Percentiles rank a stretch among this genome's conserved stretches.
These are phyloP conservation scores for Trichoderma brevicompactum DNA, from an alignment of 2,329 filamentous ascomycete genomes.

Conservation along the genomic window DNA sequence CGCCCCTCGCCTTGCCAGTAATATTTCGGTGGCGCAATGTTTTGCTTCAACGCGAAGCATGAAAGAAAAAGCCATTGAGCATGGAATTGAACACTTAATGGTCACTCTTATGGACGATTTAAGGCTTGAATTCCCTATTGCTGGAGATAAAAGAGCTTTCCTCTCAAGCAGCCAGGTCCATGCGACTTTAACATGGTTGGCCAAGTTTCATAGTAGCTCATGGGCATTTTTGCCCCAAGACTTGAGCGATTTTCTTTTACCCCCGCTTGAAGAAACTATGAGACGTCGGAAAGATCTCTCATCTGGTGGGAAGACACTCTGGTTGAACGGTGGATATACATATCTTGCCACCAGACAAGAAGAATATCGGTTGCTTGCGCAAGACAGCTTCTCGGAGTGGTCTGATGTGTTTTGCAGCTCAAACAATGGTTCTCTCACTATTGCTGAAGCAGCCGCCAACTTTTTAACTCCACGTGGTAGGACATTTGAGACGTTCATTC, in stretches of 20 bases:
- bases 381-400: constrained; percentile 60
- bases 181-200: constrained; percentile 65
- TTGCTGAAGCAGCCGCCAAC: constrained; percentile 58
- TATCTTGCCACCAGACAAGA: constrained; percentile 66
- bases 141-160: constrained; percentile 56
- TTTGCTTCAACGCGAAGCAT: constrained; percentile 49
- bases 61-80: constrained; percentile 32
- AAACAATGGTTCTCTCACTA: constrained; percentile 38
- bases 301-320: constrained; percentile 45
- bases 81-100: constrained; percentile 46
- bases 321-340: constrained; percentile 71
- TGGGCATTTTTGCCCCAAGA: constrained; percentile 45
- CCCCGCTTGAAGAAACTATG: constrained; percentile 60
- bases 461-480: constrained; percentile 54
- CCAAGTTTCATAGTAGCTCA: constrained; percentile 62
- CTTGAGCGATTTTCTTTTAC: constrained; percentile 49
- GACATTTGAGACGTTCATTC: constrained; percentile 60
- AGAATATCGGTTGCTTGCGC: constrained; percentile 56
- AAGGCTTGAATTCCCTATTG: constrained; percentile 56
- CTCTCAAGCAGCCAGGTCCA: constrained; percentile 54
- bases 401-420: constrained; percentile 51
- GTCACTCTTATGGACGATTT: constrained; percentile 65
- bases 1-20: constrained; percentile 51
- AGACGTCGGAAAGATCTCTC: constrained; percentile 33
- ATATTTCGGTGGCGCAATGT: constrained; percentile 55